phyloP scores from a whole-genome alignment of 2,329 filamentous ascomycete genomes.

The Epichloe festucae region DNA sequence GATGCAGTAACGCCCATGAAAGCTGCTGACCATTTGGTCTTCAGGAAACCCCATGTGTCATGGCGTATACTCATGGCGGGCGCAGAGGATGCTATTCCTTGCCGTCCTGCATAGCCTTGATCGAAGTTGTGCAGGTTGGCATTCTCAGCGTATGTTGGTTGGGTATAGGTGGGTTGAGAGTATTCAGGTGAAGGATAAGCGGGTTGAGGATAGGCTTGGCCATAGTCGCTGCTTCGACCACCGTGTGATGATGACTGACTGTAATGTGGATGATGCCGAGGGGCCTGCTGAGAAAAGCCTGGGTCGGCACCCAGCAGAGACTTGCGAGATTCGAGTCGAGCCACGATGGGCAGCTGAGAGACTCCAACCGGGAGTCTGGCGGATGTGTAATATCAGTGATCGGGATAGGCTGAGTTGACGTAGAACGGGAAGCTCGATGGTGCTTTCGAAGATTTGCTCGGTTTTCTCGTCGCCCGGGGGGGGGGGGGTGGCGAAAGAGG shows the following conservation, averaged over 20 bases:
- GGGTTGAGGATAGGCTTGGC: constrained; percentile 21
- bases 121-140: constrained; percentile 19
- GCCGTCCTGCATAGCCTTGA: constrained; percentile 24
- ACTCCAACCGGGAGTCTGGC: constrained; percentile 25
- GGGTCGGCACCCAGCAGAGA: constrained; percentile 26
- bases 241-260: constrained; percentile 9
- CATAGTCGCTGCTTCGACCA: constrained; percentile 14
- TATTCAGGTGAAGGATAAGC: constrained; percentile 18
- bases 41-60: constrained; percentile 55
- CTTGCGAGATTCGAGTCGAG: constrained; percentile 28
- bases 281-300: constrained; percentile 22
- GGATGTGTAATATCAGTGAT: neutral
- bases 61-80: constrained; percentile 19
- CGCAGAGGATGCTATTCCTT: constrained; percentile 22
- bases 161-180: constrained; percentile 12
- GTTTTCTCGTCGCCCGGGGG: neutral
- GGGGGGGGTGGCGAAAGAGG: neutral
- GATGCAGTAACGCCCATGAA: constrained; percentile 63
- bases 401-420: neutral
- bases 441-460: neutral
- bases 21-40: constrained; percentile 74
- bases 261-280: constrained; percentile 13
- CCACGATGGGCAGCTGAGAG: constrained; percentile 22
- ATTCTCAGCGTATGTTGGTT: constrained; percentile 17
- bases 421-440: neutral